Percentiles rank a stretch among this genome's conserved stretches.
Evolutionary conservation across 2,329 filamentous ascomycete species (phyloP).

Genomic region (Arachnomyces sp.): DNA sequence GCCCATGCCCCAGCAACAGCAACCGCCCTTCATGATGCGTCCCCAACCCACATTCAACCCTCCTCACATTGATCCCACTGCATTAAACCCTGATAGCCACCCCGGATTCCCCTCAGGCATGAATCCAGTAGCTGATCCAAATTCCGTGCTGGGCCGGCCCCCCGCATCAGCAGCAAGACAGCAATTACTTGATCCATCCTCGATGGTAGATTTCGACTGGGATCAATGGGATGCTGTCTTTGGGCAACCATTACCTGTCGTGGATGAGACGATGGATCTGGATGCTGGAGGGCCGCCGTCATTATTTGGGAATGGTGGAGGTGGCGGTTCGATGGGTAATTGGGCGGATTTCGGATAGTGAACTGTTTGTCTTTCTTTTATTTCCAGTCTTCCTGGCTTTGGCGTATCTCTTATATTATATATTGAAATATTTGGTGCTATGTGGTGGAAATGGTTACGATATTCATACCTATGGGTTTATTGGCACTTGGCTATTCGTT

Average conservation of each 20-base stretch:
- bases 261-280: slow-evolving; percentile 37
- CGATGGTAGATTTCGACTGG: slow-evolving; percentile 42
- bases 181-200: slow-evolving; percentile 8
- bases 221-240: slow-evolving; percentile 44
- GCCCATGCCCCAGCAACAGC: too few relatives aligned
- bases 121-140: too few relatives aligned
- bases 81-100: too few relatives aligned
- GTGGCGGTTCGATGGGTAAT: slow-evolving; percentile 4
- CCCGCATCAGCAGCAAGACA: too few relatives aligned
- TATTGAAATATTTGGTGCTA: background rate
- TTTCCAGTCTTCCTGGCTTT: background rate
- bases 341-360: slow-evolving; percentile 13
- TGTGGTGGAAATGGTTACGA: background rate
- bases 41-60: too few relatives aligned
- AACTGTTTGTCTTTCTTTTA: background rate
- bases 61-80: too few relatives aligned
- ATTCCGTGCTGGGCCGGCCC: too few relatives aligned
- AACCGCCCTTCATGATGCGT: slow-evolving; percentile 3
- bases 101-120: too few relatives aligned
- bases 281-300: slow-evolving; percentile 19
- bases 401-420: too few relatives aligned
- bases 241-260: slow-evolving; percentile 38
- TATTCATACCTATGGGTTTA: too few relatives aligned
- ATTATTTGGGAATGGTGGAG: slow-evolving; percentile 4
- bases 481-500: too few relatives aligned